Base-by-base conservation (phyloP, 805 yeast genomes). In the Yarrowia osloensis region DNA sequence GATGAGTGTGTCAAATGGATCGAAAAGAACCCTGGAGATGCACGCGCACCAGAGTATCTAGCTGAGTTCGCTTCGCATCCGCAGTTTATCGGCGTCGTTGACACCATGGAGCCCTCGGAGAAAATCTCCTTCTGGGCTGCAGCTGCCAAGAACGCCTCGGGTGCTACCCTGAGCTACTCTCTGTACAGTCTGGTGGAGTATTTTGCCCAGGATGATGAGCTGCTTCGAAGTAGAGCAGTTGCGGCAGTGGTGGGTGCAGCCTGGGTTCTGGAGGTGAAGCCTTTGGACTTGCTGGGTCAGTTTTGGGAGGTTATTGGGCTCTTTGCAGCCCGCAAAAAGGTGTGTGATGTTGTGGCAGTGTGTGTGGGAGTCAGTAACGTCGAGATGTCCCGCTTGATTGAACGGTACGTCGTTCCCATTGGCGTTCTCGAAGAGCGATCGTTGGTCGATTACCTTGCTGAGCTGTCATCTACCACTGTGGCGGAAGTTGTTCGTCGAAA, bases 301-400 rank as follows among this genome's bases (percentile, higher is more conserved):
- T 61, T 44, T 29, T 61, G 66, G 66, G 66, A 61, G 19, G 33
- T 46, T n/a, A 44, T 61, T 33, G 66, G 66, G n/a, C 54, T 61
- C 4, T 61, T 61, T 22, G 66, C 66, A 4, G 54, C 44, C 2
- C 42, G 66, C 17, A 29, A 44, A 4, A 29, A 33, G 24, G 52
- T 61, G 4, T 31, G 40, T 33, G 66, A 61, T 22, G 8, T 61
- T 7, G 21, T 61, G 24, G 52, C 66, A 17, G 52, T 61, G 52
- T 61, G 66, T 33, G 54, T 61, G 22, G 42, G 52, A 17, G 42
- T 31, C 13, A 46, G 54, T 22, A 29, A 42, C 5, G 54, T 24
- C 8, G 66, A 61, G 15, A 31, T 57, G 49, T 57, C 26, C 4
- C 35, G 54, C 9, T 6, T 44, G n/a, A 31, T 46, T n/a, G 54